A percentile compares a stretch with the other conserved stretches of the same genome.
Conservation (phyloP, 169 alveolate genomes). For the Plasmodium gaboni region DNA sequence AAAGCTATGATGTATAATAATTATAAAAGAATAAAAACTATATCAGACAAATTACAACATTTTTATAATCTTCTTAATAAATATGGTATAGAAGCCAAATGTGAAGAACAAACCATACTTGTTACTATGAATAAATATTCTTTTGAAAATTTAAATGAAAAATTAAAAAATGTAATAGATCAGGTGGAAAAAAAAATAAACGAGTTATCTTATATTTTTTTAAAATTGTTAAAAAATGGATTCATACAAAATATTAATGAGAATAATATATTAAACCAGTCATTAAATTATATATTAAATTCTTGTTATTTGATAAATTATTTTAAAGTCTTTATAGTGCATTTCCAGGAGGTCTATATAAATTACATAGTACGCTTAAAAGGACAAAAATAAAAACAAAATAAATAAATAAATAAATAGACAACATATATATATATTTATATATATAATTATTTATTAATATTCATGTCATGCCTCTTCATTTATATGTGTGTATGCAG, state of each 20-base stretch:
- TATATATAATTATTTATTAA: too few relatives aligned
- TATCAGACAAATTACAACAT: conserved; percentile 21
- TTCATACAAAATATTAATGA: conserved; percentile 13
- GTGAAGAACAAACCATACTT: conserved; percentile 13
- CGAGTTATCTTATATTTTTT: conserved; percentile 26
- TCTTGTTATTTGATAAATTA: conserved; percentile 38
- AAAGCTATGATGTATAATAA: conserved; percentile 73
- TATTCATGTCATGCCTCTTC: too few relatives aligned
- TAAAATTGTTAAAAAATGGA: conserved; percentile 21
- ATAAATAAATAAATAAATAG: conserved; percentile 5
- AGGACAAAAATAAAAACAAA: background rate
- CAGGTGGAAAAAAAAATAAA: conserved; percentile 8
- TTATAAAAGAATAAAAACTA: conserved; percentile 51
- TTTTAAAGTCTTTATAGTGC: conserved; percentile 32
- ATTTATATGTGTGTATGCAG: too few relatives aligned
- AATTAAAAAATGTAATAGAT: conserved; percentile 5
- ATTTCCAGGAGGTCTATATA: conserved; percentile 46
- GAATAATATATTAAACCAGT: conserved; percentile 29
- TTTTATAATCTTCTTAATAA: conserved; percentile 34
- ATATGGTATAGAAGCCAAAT: conserved; percentile 36
- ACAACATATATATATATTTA: background rate
- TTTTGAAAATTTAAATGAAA: conserved; percentile 19
- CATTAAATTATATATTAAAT: conserved; percentile 19
- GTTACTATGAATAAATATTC: conserved; percentile 30
- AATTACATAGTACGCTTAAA: conserved; percentile 18